These are phyloP conservation scores for Inga oerstediana DNA, from an alignment of 306 rosid genomes.

Conservation along the genomic window DNA sequence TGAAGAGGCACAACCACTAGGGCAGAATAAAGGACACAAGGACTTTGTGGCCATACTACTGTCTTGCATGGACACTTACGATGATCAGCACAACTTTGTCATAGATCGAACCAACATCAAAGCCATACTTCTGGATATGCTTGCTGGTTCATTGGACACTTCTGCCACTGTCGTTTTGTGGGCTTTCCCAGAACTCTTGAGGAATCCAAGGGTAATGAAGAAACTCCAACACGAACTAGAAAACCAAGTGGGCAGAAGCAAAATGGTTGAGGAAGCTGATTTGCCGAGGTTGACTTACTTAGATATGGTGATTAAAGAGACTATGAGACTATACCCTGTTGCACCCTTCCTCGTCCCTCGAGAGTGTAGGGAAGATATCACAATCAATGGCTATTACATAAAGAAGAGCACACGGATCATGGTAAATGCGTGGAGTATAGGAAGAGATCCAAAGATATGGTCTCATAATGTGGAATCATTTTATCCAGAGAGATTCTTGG, in stretches of 20 bases:
- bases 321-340: neutral
- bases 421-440: neutral
- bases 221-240: neutral
- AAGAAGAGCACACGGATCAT: neutral
- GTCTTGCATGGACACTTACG: conserved; percentile 29
- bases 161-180: neutral
- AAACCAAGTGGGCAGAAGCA: neutral
- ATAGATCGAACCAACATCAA: conserved; percentile 20
- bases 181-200: too few relatives aligned
- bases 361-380: neutral
- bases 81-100: conserved; percentile 2
- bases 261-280: neutral
- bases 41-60: conserved; percentile 41
- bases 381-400: neutral
- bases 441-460: neutral
- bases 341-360: neutral
- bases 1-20: neutral
- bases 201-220: too few relatives aligned
- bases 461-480: neutral
- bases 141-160: neutral
- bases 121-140: neutral
- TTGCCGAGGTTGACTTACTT: neutral
- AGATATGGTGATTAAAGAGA: neutral
- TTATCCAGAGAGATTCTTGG: neutral
- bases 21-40: neutral